These are phyloP conservation scores for Rubus idaeus DNA, from an alignment of 306 rosid species.

Conservation along the genomic window DNA sequence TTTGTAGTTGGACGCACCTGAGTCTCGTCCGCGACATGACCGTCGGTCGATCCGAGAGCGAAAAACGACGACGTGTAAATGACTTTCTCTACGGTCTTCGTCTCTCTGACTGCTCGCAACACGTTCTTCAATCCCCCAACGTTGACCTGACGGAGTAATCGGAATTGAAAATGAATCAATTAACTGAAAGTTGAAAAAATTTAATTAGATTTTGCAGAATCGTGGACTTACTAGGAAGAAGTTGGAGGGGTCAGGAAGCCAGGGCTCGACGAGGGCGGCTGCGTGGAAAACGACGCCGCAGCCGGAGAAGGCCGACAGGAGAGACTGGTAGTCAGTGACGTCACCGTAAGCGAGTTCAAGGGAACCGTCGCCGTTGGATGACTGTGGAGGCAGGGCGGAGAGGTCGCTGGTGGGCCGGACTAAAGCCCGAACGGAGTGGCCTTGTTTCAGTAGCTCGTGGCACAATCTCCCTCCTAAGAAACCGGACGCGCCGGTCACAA, in stretches of 20 bases:
- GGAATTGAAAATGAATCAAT: background rate
- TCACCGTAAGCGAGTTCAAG: slow-evolving; percentile 76
- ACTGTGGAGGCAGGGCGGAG: slow-evolving; percentile 51
- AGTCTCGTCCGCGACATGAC: slow-evolving; percentile 62
- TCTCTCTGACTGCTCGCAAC: slow-evolving; percentile 66
- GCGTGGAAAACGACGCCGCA: slow-evolving; percentile 80
- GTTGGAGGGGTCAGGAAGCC: slow-evolving; percentile 91
- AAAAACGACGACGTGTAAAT: slow-evolving; percentile 86
- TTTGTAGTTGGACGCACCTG: slow-evolving; percentile 35
- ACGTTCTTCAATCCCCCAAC: slow-evolving; percentile 75
- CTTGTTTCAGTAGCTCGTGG: slow-evolving; percentile 47
- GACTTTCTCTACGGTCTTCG: slow-evolving; percentile 61
- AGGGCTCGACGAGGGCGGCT: slow-evolving; percentile 91
- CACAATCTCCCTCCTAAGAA: slow-evolving; percentile 83
- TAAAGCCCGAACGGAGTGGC: slow-evolving; percentile 64
- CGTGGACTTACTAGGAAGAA: slow-evolving; percentile 48
- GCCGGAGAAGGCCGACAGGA: slow-evolving; percentile 67
- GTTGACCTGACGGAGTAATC: slow-evolving; percentile 52
- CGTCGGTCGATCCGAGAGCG: slow-evolving; percentile 81
- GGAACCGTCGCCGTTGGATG: slow-evolving; percentile 6
- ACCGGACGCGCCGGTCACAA: slow-evolving; percentile 91
- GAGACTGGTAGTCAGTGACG: slow-evolving; percentile 63
- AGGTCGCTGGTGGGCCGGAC: slow-evolving; percentile 83
- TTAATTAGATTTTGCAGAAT: background rate
- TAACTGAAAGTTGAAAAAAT: background rate